Evolutionary conservation across 352 stramenopile species (phyloP), one percentile per base, ranked within the genome.

Genomic region (Phytophthora colocasiae): DNA sequence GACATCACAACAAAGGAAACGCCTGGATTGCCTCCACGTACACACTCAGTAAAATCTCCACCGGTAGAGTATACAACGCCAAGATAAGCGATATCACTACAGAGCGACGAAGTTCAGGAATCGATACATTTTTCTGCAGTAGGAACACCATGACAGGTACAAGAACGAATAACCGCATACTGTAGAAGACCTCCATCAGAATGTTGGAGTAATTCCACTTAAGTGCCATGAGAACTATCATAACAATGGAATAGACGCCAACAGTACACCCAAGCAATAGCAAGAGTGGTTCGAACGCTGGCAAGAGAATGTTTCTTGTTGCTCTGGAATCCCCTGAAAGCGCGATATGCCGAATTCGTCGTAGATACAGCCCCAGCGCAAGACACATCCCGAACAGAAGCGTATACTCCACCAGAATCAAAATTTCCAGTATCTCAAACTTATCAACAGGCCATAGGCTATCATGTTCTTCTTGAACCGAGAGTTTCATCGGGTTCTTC

Each of bases 121-220:
- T 53, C 10, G 80, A 83, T 2, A 85, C 73, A 32, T 71, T 85
- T 53, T 83, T 81, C 29, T 87, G 76, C 6, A 80, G 62, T 58
- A 89, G 80, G 34, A 89, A 89, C 11, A 87, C 63, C 10, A 79
- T 46, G 24, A 81, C 57, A 17, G 85, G 58, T 22, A 82, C 43
- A 39, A 87, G 46, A 7, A 83, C 63, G 57, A 86, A 85, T 40
- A 12, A 69, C 60, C 75, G 58, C 45, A 74, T 80, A 24, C 71
- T 65, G 66, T 89, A 93, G 41, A 83, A 83, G 4, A 71, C 64
- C 51, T 90, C 80, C 32, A 69, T 63, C 50, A 72, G 44, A 24
- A 68, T 22, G 15, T 67, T 38, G 6, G 61, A 62, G 32, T 67
- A 59, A 9, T 71, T 69, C 14, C 80, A 77, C 26, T 78, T 58